Evolutionary conservation across 345 rosid species (phyloP).

Genomic region (Citrus sinensis): DVS_A1.0 CM039163.1:51190501-51191000

Average conservation of each 20-base stretch:
- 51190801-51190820: slow-evolving; percentile 9
- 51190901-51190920: background rate
- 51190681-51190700: slow-evolving; percentile 3
- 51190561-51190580: slow-evolving; percentile 13
- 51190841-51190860: slow-evolving; percentile 49
- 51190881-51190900: background rate
- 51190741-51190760: slow-evolving; percentile 29
- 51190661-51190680: slow-evolving; percentile 6
- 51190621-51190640: background rate
- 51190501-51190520: slow-evolving; percentile 25
- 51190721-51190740: slow-evolving; percentile 23
- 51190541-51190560: background rate
- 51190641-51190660: slow-evolving; percentile 17
- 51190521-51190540: background rate
- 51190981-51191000: background rate
- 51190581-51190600: slow-evolving; percentile 11
- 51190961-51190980: too few relatives aligned
- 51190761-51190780: slow-evolving; percentile 42
- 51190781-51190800: slow-evolving; percentile 50
- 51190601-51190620: slow-evolving; percentile 1
- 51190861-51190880: too few relatives aligned
- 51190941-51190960: background rate
- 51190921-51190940: background rate
- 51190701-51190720: background rate
- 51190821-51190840: slow-evolving; percentile 12